These are phyloP conservation scores for Septoria petroselini DNA, from an alignment of 2,329 filamentous ascomycete genomes.

Conservation along the genomic window DNA sequence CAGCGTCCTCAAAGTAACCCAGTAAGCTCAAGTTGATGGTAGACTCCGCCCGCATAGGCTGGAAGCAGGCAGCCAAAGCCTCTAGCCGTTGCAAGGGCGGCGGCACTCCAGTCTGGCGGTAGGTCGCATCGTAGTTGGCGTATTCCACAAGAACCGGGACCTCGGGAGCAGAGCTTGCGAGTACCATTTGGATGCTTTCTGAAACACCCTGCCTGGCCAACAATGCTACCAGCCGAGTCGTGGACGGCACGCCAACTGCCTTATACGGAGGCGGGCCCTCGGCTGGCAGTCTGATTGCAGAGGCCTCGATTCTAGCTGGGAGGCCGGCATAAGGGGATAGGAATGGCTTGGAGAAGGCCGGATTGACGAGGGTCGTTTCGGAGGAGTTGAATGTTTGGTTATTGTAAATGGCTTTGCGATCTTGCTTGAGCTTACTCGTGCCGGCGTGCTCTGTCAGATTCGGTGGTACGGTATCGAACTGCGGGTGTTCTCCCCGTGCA, in stretches of 20 bases:
- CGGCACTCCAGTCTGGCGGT: constrained; percentile 47
- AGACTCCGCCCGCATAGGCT: constrained; percentile 36
- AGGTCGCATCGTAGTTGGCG: constrained; percentile 51
- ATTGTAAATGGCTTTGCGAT: constrained; percentile 19
- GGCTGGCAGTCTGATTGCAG: constrained; percentile 44
- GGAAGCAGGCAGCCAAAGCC: constrained; percentile 35
- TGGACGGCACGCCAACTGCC: constrained; percentile 44
- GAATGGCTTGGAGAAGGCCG: constrained; percentile 30
- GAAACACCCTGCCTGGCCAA: constrained; percentile 34
- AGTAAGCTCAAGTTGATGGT: constrained; percentile 54
- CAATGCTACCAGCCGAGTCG: constrained; percentile 47
- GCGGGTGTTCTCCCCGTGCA: constrained; percentile 38
- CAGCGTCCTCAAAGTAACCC: constrained; percentile 73
- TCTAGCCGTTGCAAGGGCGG: constrained; percentile 48
- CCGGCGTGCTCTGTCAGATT: background rate
- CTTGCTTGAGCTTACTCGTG: constrained; percentile 17
- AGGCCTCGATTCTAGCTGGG: constrained; percentile 45
- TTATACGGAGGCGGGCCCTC: constrained; percentile 52
- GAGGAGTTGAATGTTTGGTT: constrained; percentile 38
- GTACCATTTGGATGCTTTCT: constrained; percentile 35
- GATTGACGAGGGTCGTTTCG: constrained; percentile 46
- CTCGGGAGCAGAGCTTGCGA: constrained; percentile 36
- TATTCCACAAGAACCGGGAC: constrained; percentile 69
- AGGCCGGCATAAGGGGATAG: constrained; percentile 39
- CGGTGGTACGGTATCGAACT: constrained; percentile 24